Evolutionary conservation across 2,329 filamentous ascomycete species (phyloP), one percentile per base, ranked within the genome.

Genomic region (Berkeleyomyces rouxiae): DNA sequence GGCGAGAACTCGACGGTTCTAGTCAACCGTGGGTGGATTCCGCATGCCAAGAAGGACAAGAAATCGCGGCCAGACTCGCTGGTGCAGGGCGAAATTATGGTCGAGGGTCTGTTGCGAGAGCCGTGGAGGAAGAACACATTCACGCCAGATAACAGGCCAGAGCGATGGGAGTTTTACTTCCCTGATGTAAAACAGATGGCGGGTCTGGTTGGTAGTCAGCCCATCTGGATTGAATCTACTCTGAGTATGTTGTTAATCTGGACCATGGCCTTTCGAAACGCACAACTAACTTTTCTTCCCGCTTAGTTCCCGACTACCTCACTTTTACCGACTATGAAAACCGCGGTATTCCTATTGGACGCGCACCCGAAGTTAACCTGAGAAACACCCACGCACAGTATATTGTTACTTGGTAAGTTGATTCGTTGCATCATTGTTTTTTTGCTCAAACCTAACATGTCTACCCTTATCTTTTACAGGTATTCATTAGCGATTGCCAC

Each of bases 81-180:
- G 67, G 86, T 87, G 0, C 72, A 70, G 58, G 89, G 84, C 0
- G 82, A 87, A 69, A 85, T 97, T 7, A 81, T 80, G 0, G 84
- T 99, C 2, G 85, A 96, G 74, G 93, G 93, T 0, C 70, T 99
- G 71, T 72, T 99, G 71, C 76, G 93, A 65, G 84, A 93, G 75
- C 92, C 92, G 7, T 95, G 89, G 82, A 93, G 95, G 80, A 95
- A 92, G 79, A 99, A 99, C 72, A 87, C 91, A 81, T 99, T 99
- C 72, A 99, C 93, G 63, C 93, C 93, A 0, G 84, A 87, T 0
- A 99, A 99, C 69, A 78, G 83, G 68, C 92, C 92, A 0, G 85
- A 91, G 68, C 84, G 84, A 70, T 83, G 86, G 64, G 85, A 90
- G 73, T 99, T 95, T 72, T 96, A 96, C 75, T 99, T 99, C 70